Conservation (phyloP, 352 stramenopile species). For the Phytophthora cryptogea region DNA sequence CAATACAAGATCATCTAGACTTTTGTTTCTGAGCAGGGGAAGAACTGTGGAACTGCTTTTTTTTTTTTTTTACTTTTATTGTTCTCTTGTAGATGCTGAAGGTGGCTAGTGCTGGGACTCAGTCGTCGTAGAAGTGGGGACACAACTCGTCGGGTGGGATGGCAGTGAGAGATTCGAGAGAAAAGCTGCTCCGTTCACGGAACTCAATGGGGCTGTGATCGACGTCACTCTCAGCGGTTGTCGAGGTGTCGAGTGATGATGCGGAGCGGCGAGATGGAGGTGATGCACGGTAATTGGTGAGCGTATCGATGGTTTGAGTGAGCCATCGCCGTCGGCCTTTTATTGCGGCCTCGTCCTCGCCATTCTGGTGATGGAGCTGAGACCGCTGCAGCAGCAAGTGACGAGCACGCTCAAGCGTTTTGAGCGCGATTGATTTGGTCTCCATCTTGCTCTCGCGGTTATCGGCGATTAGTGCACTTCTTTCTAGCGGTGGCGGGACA, state of each 20-base stretch:
- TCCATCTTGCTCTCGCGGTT: slow-evolving; percentile 68
- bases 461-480: slow-evolving; percentile 43
- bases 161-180: slow-evolving; percentile 58
- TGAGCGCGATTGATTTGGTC: slow-evolving; percentile 46
- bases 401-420: slow-evolving; percentile 50
- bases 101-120: not conserved
- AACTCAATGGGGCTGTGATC: slow-evolving; percentile 42
- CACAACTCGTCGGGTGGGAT: slow-evolving; percentile 59
- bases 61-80: slow-evolving; percentile 1
- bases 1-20: slow-evolving; percentile 7
- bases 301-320: slow-evolving; percentile 40
- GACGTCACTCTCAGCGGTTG: slow-evolving; percentile 9
- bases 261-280: not conserved
- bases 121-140: slow-evolving; percentile 51
- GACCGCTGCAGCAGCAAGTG: slow-evolving; percentile 38
- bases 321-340: slow-evolving; percentile 39
- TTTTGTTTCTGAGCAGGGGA: slow-evolving; percentile 1
- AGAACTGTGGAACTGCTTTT: not conserved
- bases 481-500: slow-evolving; percentile 47
- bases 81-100: not conserved
- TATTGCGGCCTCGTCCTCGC: slow-evolving; percentile 9
- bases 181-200: slow-evolving; percentile 64
- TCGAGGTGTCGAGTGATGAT: not conserved
- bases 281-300: slow-evolving; percentile 33
- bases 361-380: slow-evolving; percentile 8